A percentile compares a stretch with the other conserved stretches of the same genome.
These are phyloP conservation scores for Ophioceras dolichostomum DNA, from an alignment of 2,329 filamentous ascomycete genomes.

Conservation along the genomic window DNA sequence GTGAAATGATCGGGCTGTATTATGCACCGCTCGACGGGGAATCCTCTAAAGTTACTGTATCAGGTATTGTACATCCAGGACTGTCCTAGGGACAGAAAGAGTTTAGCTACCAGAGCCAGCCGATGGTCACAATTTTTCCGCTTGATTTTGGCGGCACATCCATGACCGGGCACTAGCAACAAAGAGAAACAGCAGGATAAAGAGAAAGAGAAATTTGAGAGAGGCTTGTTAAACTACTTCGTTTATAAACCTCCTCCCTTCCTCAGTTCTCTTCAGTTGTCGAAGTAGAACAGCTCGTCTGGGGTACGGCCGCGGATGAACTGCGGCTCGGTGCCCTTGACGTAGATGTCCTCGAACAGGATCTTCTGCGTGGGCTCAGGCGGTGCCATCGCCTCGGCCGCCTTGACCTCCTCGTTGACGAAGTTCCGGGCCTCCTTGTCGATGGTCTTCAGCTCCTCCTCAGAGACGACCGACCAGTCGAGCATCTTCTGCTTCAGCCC, in stretches of 20 bases:
- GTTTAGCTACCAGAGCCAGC: background rate
- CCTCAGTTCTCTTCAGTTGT: too few species aligned
- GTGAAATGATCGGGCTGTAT: too few species aligned
- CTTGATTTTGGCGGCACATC: too few species aligned
- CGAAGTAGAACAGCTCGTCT: constrained; percentile 94
- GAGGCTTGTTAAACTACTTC: too few species aligned
- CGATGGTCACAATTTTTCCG: too few species aligned
- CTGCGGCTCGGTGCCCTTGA: constrained; percentile 71
- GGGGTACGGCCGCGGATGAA: constrained; percentile 79
- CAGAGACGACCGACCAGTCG: constrained; percentile 82
- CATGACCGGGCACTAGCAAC: too few species aligned
- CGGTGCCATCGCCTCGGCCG: constrained; percentile 74
- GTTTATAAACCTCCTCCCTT: too few species aligned
- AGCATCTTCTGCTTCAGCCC: constrained; percentile 96
- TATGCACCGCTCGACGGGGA: too few species aligned
- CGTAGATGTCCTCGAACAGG: constrained; percentile 95
- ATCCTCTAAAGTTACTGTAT: background rate
- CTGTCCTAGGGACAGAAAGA: background rate
- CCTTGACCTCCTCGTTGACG: constrained; percentile 82
- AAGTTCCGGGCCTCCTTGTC: constrained; percentile 84
- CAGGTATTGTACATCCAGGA: background rate
- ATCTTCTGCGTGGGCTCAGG: constrained; percentile 73
- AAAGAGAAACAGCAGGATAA: too few species aligned
- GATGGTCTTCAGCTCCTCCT: constrained; percentile 91
- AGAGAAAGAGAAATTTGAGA: too few species aligned